Evolutionary conservation across 208 protist species (phyloP).

Genomic region (Trypanosoma melophagium): DNA sequence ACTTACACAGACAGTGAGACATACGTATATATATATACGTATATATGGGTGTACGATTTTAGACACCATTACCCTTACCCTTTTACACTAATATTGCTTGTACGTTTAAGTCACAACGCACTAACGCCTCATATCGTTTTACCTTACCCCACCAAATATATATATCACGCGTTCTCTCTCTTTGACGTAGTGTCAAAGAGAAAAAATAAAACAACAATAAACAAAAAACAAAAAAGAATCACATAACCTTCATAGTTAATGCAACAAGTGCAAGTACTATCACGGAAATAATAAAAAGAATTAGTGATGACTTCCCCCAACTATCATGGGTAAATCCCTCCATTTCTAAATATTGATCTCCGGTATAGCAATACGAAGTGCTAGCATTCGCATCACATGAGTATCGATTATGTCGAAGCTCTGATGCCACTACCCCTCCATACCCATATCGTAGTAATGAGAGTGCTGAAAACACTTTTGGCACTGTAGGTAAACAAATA

Average conservation of each 20-base stretch:
- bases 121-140: too few relatives aligned
- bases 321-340: conserved; percentile 23
- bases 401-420: conserved; percentile 24
- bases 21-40: background rate
- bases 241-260: conserved; percentile 17
- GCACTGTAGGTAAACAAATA: conserved; percentile 38
- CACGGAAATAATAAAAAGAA: conserved; percentile 18
- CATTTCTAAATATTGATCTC: conserved; percentile 27
- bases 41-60: background rate
- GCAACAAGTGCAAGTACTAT: conserved; percentile 14
- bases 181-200: background rate
- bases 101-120: too few relatives aligned
- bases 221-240: too few relatives aligned
- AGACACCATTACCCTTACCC: too few relatives aligned
- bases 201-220: conserved; percentile 9
- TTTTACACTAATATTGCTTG: too few relatives aligned
- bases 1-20: background rate
- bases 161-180: background rate
- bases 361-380: conserved; percentile 28
- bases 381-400: conserved; percentile 27
- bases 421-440: conserved; percentile 36
- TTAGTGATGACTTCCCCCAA: conserved; percentile 16
- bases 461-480: conserved; percentile 32
- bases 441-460: conserved; percentile 52
- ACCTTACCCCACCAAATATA: too few relatives aligned